Evolutionary conservation across 1,284 basidiomycete genomes (phyloP), one percentile per base, ranked within the genome.

Genomic region (Leccinum subfulvum): DNA sequence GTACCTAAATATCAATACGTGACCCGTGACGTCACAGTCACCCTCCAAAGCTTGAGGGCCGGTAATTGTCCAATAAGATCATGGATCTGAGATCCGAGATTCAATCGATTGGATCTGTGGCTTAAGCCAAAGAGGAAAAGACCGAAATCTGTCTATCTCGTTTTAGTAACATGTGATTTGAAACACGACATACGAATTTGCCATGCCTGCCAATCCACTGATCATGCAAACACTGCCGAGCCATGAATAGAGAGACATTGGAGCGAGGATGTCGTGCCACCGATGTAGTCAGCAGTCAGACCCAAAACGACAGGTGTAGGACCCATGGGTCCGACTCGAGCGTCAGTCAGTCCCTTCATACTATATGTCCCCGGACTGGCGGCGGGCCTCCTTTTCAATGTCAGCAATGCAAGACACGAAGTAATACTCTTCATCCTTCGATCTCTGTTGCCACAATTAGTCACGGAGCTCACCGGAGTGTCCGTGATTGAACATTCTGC

Each of bases 241-340:
- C 95, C 95, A 71, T 96, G 95, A 66, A 96, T 94, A 91, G 33
- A 35, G 33, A 35, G 33, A 35, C 33, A 35, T 13, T 35, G 33
- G 33, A 35, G 33, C 13, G 33, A 35, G 33, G 33, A 35, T 35
- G 33, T 13, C 13, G 33, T 35, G 33, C 33, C 87, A 66, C 92
- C 94, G 67, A 99, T 89, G 66, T 97, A 94, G 75, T 99, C 96
- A 39, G 92, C 90, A 23, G 87, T 91, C 63, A 99, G 82, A 67
- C 95, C 96, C 95, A 95, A 99, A 57, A 98, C 91, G 62, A 97
- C 97, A 57, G 99, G 85, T 8, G 95, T 95, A 59, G 94, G 91
- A 70, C 96, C 92, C 64, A 99, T 84, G 63, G 97, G 97, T 33
- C 94, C 88, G 65, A 97, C 85, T 58, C 86, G 86, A 63, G 92